These are phyloP conservation scores for Eutrema salsugineum DNA, from an alignment of 441 rosid species.

Conservation along the genomic window DNA sequence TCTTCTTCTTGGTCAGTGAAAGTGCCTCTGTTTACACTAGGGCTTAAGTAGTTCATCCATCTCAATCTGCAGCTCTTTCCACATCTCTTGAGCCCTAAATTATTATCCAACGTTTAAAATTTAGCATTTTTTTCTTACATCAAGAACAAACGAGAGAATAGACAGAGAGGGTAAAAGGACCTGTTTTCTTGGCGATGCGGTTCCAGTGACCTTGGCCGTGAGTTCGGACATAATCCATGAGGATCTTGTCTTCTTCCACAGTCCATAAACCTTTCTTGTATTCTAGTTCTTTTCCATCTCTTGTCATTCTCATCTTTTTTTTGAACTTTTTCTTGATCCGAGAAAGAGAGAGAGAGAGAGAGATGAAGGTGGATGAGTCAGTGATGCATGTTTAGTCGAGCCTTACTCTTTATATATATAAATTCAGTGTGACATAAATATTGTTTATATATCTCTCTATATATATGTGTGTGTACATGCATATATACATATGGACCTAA, in stretches of 20 bases:
- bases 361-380: conserved; percentile 12
- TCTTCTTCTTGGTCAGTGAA: conserved; percentile 72
- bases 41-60: conserved; percentile 66
- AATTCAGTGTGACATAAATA: background rate
- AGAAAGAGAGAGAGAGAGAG: conserved; percentile 3
- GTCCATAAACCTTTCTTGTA: conserved; percentile 60
- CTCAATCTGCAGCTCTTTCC: conserved; percentile 72
- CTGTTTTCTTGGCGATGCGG: conserved; percentile 48
- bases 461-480: background rate
- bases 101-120: background rate
- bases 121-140: background rate
- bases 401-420: conserved; percentile 1
- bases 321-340: conserved; percentile 3
- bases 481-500: background rate
- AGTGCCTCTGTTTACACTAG: conserved; percentile 49
- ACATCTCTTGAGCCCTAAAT: conserved; percentile 53
- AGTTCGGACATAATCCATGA: conserved; percentile 43
- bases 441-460: background rate
- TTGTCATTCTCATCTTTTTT: conserved; percentile 24
- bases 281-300: conserved; percentile 25
- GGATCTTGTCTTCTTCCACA: conserved; percentile 57
- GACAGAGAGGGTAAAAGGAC: conserved; percentile 15
- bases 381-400: conserved; percentile 25
- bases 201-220: conserved; percentile 73
- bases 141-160: background rate